Conservation (phyloP, 106 monocot species). For the Allium cepa region DNA sequence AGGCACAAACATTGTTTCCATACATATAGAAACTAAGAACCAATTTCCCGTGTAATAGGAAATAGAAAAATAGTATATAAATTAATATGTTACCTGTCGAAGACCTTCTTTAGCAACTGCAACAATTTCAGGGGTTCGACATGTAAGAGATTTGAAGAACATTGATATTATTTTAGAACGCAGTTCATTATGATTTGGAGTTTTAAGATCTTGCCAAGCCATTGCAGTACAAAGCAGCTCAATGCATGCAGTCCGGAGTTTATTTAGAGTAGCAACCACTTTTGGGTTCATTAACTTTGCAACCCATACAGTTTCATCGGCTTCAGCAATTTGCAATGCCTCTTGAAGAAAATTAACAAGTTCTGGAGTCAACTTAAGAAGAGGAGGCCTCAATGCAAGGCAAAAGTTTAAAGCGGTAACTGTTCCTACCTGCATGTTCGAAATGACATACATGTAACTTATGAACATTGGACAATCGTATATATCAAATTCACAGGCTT, state of each 20-base stretch:
- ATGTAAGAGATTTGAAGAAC: conserved; percentile 99
- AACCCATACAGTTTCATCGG: conserved; percentile 97
- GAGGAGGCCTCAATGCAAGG: conserved; percentile 91
- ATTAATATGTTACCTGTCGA: conserved; percentile 50
- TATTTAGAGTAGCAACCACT: conserved; percentile 80
- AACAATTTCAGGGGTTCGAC: conserved; percentile 90
- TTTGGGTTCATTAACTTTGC: conserved; percentile 92
- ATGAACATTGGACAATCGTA: too few species aligned
- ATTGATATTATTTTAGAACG: conserved; percentile 93
- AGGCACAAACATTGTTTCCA: conserved; percentile 1
- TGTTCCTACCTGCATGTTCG: conserved; percentile 67
- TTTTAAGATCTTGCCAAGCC: conserved; percentile 94
- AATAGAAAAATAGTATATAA: not conserved
- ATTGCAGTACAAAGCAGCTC: conserved; percentile 98
- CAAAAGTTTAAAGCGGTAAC: conserved; percentile 96
- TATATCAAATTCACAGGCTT: too few species aligned
- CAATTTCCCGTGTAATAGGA: not conserved
- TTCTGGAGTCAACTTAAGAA: conserved; percentile 91
- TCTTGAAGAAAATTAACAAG: conserved; percentile 96
- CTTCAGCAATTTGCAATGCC: conserved; percentile 97
- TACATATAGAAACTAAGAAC: not conserved
- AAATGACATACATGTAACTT: too few species aligned
- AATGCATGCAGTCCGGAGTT: conserved; percentile 97
- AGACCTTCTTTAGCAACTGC: conserved; percentile 98
- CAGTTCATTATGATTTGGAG: conserved; percentile 63